Conservation (phyloP, 129 eudicot genomes). For the Logfia minima region DNA sequence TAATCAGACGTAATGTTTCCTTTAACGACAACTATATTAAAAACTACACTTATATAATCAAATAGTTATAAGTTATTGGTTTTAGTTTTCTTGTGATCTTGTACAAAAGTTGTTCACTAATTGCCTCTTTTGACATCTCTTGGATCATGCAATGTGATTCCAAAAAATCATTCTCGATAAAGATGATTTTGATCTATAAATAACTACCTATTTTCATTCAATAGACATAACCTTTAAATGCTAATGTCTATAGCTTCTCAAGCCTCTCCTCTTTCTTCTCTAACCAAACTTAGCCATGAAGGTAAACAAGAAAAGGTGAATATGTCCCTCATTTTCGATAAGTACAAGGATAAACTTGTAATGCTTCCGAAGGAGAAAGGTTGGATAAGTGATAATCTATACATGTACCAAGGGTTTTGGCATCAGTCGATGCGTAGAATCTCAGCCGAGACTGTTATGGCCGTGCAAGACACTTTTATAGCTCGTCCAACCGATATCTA, state of each 20-base stretch:
- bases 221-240: slow-evolving; percentile 3
- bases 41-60: no score
- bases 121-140: not conserved
- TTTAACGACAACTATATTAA: no score
- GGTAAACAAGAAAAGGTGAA: slow-evolving; percentile 6
- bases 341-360: slow-evolving; percentile 19
- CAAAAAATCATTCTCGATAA: not conserved
- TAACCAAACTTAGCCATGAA: slow-evolving; percentile 11
- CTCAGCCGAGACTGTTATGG: slow-evolving; percentile 19
- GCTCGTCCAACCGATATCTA: slow-evolving; percentile 42
- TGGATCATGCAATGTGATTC: slow-evolving; percentile 11
- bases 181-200: slow-evolving; percentile 17
- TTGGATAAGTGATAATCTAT: slow-evolving; percentile 38
- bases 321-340: slow-evolving; percentile 14
- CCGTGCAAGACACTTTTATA: slow-evolving; percentile 31
- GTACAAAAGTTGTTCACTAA: no score
- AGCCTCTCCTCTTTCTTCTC: not conserved
- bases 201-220: not conserved
- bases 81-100: no score
- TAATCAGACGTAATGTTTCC: no score
- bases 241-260: slow-evolving; percentile 6
- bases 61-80: no score
- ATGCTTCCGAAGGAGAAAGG: slow-evolving; percentile 41
- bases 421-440: slow-evolving; percentile 4
- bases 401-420: slow-evolving; percentile 47